Conservation (phyloP, 768 basidiomycete genomes). For the Collybia nuda region DNA sequence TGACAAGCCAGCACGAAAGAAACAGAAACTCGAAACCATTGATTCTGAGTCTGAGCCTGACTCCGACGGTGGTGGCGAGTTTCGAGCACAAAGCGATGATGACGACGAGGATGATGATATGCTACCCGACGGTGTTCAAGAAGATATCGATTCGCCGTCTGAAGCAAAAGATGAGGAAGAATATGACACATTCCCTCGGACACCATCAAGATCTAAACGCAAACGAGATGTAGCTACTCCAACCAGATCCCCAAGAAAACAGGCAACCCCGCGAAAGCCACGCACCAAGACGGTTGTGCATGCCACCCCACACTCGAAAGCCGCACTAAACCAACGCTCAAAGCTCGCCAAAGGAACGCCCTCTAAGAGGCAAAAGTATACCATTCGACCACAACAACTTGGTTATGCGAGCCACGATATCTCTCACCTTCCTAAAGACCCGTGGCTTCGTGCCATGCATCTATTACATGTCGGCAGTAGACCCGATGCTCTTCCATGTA, state of each 20-base stretch:
- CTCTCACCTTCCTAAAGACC: conserved; percentile 64
- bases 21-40: conserved; percentile 13
- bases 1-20: conserved; percentile 16
- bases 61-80: conserved; percentile 23
- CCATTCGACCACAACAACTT: conserved; percentile 22
- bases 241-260: conserved; percentile 22
- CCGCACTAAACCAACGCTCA: conserved; percentile 50
- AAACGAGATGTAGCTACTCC: conserved; percentile 27
- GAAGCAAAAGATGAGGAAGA: conserved; percentile 24
- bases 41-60: conserved; percentile 26
- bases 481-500: conserved; percentile 86
- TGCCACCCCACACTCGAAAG: conserved; percentile 79
- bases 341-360: conserved; percentile 11
- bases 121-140: conserved; percentile 13
- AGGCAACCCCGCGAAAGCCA: conserved; percentile 28
- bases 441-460: conserved; percentile 88
- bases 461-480: conserved; percentile 91
- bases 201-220: conserved; percentile 55
- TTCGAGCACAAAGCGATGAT: conserved; percentile 12
- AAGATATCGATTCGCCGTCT: conserved; percentile 29
- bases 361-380: conserved; percentile 24
- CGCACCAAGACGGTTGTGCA: conserved; percentile 43
- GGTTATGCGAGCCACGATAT: conserved; percentile 35
- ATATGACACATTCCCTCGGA: conserved; percentile 41
- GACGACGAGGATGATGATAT: conserved; percentile 18